Percentiles rank a stretch among this genome's conserved stretches.
Conservation (phyloP, 768 basidiomycete species). For the Suillus paluster region DNA sequence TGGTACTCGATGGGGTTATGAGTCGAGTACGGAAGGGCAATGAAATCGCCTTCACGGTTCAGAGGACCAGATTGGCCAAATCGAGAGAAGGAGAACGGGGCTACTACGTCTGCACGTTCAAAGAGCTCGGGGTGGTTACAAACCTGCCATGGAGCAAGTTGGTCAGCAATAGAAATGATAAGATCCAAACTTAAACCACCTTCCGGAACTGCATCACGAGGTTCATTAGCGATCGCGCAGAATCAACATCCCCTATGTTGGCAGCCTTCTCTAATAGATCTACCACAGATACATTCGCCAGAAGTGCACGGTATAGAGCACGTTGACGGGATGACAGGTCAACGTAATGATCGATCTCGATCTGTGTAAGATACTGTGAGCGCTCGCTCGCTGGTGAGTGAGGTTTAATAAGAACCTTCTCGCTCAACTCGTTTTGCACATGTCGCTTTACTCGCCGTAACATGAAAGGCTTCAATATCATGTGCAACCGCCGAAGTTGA, state of each 20-base stretch:
- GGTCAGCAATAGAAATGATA: slow-evolving; percentile 4
- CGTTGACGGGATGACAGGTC: slow-evolving; percentile 94
- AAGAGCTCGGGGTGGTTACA: slow-evolving; percentile 99
- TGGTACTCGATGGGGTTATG: slow-evolving; percentile 82
- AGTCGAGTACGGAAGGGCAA: slow-evolving; percentile 84
- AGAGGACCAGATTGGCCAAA: slow-evolving; percentile 83
- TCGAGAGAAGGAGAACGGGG: slow-evolving; percentile 87
- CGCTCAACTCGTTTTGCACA: slow-evolving; percentile 99
- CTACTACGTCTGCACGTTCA: slow-evolving; percentile 93
- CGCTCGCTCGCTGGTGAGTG: slow-evolving; percentile 75
- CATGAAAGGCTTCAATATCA: slow-evolving; percentile 99
- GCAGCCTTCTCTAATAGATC: slow-evolving; percentile 94
- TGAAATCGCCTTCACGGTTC: slow-evolving; percentile 86
- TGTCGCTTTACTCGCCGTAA: slow-evolving; percentile 94
- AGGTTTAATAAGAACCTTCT: slow-evolving; percentile 67
- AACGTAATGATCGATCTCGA: slow-evolving; percentile 94
- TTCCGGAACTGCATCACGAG: slow-evolving; percentile 99
- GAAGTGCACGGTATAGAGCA: slow-evolving; percentile 83
- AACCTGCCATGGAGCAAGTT: slow-evolving; percentile 51
- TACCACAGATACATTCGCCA: slow-evolving; percentile 92
- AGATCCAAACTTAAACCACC: slow-evolving; percentile 43
- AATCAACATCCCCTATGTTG: slow-evolving; percentile 88
- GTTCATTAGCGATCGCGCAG: slow-evolving; percentile 96
- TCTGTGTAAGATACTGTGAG: slow-evolving; percentile 82
- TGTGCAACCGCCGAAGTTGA: slow-evolving; percentile 92